These are phyloP conservation scores for Penicillium nucicola DNA, from an alignment of 495 filamentous ascomycete genomes.

Conservation along the genomic window DNA sequence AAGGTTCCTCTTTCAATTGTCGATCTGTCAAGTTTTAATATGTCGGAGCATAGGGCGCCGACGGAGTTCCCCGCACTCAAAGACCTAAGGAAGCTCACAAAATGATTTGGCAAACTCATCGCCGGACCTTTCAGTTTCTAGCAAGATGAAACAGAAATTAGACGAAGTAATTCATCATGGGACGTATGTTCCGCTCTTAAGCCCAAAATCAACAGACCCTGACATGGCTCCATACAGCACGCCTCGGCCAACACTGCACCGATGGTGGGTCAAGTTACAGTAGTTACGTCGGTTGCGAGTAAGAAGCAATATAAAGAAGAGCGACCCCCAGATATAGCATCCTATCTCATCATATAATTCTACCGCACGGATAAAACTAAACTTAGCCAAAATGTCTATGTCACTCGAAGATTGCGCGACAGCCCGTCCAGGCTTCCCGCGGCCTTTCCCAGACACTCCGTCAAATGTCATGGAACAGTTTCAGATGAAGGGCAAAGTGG, in stretches of 20 bases:
- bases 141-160: too few relatives aligned
- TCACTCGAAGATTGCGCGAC: slow-evolving; percentile 30
- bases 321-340: neutral
- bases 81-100: too few relatives aligned
- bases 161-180: too few relatives aligned
- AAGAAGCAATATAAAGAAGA: neutral
- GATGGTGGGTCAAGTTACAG: slow-evolving; percentile 1
- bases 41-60: too few relatives aligned
- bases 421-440: slow-evolving; percentile 35
- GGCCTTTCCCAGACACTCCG: slow-evolving; percentile 39
- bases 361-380: neutral
- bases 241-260: slow-evolving; percentile 1
- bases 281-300: neutral
- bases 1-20: too few relatives aligned
- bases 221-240: neutral
- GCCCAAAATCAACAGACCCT: neutral
- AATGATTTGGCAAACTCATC: too few relatives aligned
- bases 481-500: slow-evolving; percentile 37
- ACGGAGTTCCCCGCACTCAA: too few relatives aligned
- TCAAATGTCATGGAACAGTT: slow-evolving; percentile 45
- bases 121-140: too few relatives aligned
- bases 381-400: slow-evolving; percentile 53
- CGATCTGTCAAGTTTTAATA: too few relatives aligned
- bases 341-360: neutral
- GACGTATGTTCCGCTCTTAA: too few relatives aligned